These are phyloP conservation scores for Raffaelea ambrosiae DNA, from an alignment of 2,329 filamentous ascomycete genomes.

Conservation along the genomic window DNA sequence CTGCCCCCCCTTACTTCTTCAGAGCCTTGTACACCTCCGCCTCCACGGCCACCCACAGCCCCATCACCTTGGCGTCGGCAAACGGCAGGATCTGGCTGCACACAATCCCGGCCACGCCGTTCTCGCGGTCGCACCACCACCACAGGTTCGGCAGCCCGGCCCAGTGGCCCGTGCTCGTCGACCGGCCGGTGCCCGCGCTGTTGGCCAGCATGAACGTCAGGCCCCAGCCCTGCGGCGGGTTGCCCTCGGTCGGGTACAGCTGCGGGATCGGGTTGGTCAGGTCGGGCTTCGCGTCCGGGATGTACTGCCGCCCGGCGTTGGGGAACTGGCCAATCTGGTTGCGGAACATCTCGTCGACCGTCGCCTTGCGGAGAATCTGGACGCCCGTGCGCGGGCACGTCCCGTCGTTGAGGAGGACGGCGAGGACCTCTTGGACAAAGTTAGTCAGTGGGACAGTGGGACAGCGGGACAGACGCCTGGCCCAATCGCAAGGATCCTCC, in stretches of 20 bases:
- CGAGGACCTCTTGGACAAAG: constrained; percentile 40
- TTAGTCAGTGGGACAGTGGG: not conserved
- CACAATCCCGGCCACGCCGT: constrained; percentile 41
- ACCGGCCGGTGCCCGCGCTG: constrained; percentile 38
- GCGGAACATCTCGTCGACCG: constrained; percentile 51
- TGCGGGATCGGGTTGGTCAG: constrained; percentile 36
- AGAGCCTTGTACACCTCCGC: constrained; percentile 20
- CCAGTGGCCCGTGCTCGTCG: constrained; percentile 40
- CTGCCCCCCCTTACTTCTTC: not conserved
- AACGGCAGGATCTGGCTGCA: constrained; percentile 38
- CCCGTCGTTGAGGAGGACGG: constrained; percentile 52
- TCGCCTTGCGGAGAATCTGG: constrained; percentile 42
- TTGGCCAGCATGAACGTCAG: constrained; percentile 43
- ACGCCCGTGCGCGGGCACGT: constrained; percentile 43
- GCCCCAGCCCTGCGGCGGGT: constrained; percentile 53
- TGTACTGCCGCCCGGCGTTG: constrained; percentile 33
- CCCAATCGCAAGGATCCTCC: too few relatives aligned
- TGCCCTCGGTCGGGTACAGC: constrained; percentile 31
- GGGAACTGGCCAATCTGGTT: constrained; percentile 50
- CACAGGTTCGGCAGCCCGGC: constrained; percentile 47
- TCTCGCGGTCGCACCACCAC: constrained; percentile 52
- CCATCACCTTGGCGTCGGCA: constrained; percentile 25
- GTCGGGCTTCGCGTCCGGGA: constrained; percentile 34
- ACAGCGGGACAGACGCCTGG: not conserved
- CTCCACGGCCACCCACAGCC: constrained; percentile 27